phyloP scores from a whole-genome alignment of 2,329 filamentous ascomycete genomes.

The Metarhizium rileyi region DNA sequence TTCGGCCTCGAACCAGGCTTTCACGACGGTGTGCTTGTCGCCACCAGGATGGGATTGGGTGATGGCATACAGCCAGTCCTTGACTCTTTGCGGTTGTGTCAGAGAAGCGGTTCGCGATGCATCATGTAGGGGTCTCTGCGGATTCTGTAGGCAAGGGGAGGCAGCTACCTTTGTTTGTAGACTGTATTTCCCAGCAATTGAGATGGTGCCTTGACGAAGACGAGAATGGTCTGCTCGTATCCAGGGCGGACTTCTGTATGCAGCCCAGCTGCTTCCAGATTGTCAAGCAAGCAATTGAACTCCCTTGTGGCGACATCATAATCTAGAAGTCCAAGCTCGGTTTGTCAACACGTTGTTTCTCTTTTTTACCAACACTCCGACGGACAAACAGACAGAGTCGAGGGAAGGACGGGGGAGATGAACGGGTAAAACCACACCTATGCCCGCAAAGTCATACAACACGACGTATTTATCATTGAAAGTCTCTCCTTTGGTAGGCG shows the following conservation, averaged over 20 bases:
- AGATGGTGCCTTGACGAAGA: slow-evolving; percentile 56
- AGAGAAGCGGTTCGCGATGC: background rate
- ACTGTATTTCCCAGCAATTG: slow-evolving; percentile 55
- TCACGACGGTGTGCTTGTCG: slow-evolving; percentile 41
- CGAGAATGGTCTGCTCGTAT: slow-evolving; percentile 53
- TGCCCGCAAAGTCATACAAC: slow-evolving; percentile 25
- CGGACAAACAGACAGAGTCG: too few species aligned
- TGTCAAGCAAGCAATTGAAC: slow-evolving; percentile 39
- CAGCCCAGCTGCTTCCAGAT: slow-evolving; percentile 53
- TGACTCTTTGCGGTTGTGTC: slow-evolving; percentile 40
- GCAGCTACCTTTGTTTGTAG: slow-evolving; percentile 51
- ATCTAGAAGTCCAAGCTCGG: slow-evolving; percentile 17
- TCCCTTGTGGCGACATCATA: slow-evolving; percentile 23
- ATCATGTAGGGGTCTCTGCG: background rate
- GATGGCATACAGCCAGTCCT: slow-evolving; percentile 67
- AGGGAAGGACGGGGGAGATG: too few species aligned
- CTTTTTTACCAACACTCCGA: background rate
- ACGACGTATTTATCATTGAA: slow-evolving; percentile 25
- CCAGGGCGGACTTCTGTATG: slow-evolving; percentile 64
- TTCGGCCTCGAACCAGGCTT: slow-evolving; percentile 50
- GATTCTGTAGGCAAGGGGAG: background rate
- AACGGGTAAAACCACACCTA: slow-evolving; percentile 16
- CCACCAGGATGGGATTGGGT: slow-evolving; percentile 51
- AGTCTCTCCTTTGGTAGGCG: background rate
- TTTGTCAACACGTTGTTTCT: background rate